phyloP scores from a whole-genome alignment of 768 basidiomycete species.

The Coprinopsis sp. region DNA sequence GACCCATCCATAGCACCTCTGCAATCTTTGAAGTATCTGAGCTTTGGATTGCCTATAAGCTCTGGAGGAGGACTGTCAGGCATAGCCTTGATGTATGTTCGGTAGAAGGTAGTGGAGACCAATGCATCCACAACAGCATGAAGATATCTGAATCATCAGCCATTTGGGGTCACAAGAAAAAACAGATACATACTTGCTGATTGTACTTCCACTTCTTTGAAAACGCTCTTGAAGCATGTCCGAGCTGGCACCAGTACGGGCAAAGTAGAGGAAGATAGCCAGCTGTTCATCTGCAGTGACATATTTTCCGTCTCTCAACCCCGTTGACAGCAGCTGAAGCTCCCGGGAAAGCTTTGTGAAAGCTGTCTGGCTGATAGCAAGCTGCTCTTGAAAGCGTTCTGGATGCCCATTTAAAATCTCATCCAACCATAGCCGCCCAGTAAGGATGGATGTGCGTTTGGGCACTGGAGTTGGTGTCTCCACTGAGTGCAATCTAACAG shows the following conservation, averaged over 20 bases:
- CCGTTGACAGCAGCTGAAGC: slow-evolving; percentile 12
- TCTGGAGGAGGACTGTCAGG: too few relatives aligned
- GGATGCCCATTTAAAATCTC: slow-evolving; percentile 17
- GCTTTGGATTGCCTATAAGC: background rate
- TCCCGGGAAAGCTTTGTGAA: slow-evolving; percentile 21
- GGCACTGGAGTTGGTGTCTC: background rate
- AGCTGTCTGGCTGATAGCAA: slow-evolving; percentile 18
- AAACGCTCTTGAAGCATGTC: slow-evolving; percentile 23
- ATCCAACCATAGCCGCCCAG: background rate
- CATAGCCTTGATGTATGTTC: too few relatives aligned
- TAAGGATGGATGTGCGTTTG: slow-evolving; percentile 6
- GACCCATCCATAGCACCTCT: slow-evolving; percentile 23
- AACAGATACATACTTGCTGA: slow-evolving; percentile 19
- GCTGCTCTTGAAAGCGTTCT: too few relatives aligned
- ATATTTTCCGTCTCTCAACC: slow-evolving; percentile 14
- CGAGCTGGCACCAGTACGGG: slow-evolving; percentile 17
- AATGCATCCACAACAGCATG: too few relatives aligned
- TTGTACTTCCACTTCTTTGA: slow-evolving; percentile 27
- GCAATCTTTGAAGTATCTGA: slow-evolving; percentile 8
- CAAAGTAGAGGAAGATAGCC: slow-evolving; percentile 23
- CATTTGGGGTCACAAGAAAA: too few relatives aligned
- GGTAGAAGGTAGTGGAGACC: too few relatives aligned
- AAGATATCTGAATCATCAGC: too few relatives aligned
- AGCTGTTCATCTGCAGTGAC: slow-evolving; percentile 27
- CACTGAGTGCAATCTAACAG: background rate